A percentile compares a stretch with the other conserved stretches of the same genome.
These are phyloP conservation scores for Stagonosporopsis vannaccii DNA, from an alignment of 2,329 filamentous ascomycete species.

Conservation along the genomic window DNA sequence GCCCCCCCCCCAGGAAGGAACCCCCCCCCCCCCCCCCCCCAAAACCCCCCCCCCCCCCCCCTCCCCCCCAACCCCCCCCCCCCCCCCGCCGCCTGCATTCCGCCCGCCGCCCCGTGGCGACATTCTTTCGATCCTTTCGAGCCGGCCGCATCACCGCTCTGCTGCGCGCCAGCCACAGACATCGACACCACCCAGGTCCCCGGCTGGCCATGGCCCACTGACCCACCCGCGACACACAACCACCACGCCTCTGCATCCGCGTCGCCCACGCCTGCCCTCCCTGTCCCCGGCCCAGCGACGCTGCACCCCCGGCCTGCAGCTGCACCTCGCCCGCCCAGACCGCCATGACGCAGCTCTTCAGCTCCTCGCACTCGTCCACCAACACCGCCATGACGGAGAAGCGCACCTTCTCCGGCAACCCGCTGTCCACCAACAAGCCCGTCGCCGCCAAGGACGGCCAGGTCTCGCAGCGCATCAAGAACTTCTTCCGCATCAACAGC, in stretches of 20 bases:
- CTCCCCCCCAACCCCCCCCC: slow-evolving; percentile 5
- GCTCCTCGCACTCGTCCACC: slow-evolving; percentile 46
- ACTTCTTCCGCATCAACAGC: slow-evolving; percentile 73
- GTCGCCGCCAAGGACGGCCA: slow-evolving; percentile 60
- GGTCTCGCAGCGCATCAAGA: slow-evolving; percentile 70
- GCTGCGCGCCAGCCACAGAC: slow-evolving; percentile 34
- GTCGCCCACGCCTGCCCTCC: slow-evolving; percentile 16
- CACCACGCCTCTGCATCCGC: background rate
- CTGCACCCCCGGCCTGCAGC: slow-evolving; percentile 11
- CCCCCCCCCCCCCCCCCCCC: background rate
- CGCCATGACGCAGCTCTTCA: slow-evolving; percentile 55
- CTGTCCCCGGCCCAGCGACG: slow-evolving; percentile 4
- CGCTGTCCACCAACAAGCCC: slow-evolving; percentile 56
- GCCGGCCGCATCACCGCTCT: slow-evolving; percentile 18
- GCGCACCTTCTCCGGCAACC: slow-evolving; percentile 58
- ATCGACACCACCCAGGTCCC: slow-evolving; percentile 29
- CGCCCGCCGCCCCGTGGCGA: slow-evolving; percentile 20
- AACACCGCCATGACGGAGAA: slow-evolving; percentile 53
- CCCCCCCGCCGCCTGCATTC: background rate
- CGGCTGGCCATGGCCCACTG: slow-evolving; percentile 43
- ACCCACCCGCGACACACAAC: slow-evolving; percentile 21
- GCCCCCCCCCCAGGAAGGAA: background rate
- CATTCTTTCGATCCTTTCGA: slow-evolving; percentile 34
- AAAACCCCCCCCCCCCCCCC: background rate
- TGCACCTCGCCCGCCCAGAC: slow-evolving; percentile 3